These are phyloP conservation scores for Angophora floribunda DNA, from an alignment of 345 rosid species.

Conservation along the genomic window DNA sequence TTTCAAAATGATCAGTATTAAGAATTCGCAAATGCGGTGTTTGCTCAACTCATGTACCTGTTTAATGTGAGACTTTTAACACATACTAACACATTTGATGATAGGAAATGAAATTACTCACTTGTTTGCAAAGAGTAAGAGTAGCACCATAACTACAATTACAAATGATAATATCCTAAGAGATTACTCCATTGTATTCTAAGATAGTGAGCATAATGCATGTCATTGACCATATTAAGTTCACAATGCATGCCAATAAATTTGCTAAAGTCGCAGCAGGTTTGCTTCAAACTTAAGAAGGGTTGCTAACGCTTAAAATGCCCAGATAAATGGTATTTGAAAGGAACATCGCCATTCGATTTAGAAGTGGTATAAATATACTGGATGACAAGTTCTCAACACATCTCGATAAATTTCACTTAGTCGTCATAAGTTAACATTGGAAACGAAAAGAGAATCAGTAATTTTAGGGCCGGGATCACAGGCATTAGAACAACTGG, in stretches of 20 bases:
- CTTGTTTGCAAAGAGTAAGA: neutral
- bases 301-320: neutral
- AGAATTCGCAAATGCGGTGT: accelerated
- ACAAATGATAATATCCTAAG: neutral
- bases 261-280: neutral
- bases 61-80: neutral
- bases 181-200: neutral
- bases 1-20: neutral
- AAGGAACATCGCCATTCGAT: neutral
- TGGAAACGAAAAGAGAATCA: neutral
- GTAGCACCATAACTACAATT: neutral
- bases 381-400: neutral
- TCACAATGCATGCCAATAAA: neutral
- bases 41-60: neutral
- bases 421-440: neutral
- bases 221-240: neutral
- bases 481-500: neutral
- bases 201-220: neutral
- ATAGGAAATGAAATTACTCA: neutral
- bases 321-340: neutral
- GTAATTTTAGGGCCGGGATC: neutral
- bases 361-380: neutral
- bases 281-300: neutral
- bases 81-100: neutral
- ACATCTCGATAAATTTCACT: neutral